Base-by-base conservation (phyloP, 73 alveolate species). In the Paramecium biaurelia region DNA sequence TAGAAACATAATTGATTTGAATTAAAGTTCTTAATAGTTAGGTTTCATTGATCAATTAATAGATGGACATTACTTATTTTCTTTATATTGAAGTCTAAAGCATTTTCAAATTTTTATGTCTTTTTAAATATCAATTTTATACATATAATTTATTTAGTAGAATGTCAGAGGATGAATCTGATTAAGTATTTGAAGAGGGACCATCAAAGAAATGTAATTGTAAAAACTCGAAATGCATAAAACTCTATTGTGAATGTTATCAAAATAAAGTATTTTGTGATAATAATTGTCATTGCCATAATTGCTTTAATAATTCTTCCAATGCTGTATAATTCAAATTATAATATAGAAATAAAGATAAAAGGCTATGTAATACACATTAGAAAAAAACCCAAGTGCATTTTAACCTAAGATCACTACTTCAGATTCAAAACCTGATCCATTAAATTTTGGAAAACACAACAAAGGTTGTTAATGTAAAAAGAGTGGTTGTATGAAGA, bases 181-280 rank as follows among this genome's bases (percentile, higher is more conserved):
- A 63, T 26, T 63, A 63, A 32, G 84, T 26, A 3, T 63, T 63
- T 32, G 41, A 63, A 12, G 84, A 63, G 23, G 90, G 90, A 6
- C 90, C 90, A 30, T 79, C 90, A 15, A 92, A 94, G 84, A 94
- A 92, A 43, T 98, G 99, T 92, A 95, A 96, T 68, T 98, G 99
- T 82, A 93, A 94, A 56, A 93, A 97, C 87, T 97, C 99, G 11
- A 95, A 95, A 82, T 98, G 99, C 94, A 85, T 98, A 63, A 98
- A 98, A 93, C 95, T 98, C 92, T 98, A 98, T 93, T 98, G 99
- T 92, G 99, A 98, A 85, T 98, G 99, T 56, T 98, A 79, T 47
- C 28, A 79, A 45, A 24, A 58, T 11, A 79, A 79, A 30, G 90
- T 79, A 14, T 79, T 79, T 42, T 79, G 90, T 79, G 90, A 79